phyloP scores from a whole-genome alignment of 495 filamentous ascomycete genomes.

The Lophiostoma macrostomum region DNA sequence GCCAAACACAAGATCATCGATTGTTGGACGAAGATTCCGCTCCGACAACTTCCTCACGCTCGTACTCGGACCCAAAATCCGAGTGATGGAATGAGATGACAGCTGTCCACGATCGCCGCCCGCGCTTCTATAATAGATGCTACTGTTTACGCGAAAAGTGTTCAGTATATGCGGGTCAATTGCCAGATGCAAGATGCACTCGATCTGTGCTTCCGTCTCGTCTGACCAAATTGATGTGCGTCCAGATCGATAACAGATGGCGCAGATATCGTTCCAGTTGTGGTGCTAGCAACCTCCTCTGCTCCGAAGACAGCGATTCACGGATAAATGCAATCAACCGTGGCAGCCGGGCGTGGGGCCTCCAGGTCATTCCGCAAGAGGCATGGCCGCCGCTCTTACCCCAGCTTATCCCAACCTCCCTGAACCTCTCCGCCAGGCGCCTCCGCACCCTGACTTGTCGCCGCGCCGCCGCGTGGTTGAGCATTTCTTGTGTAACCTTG shows the following conservation, averaged over 20 bases:
- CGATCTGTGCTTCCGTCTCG: not conserved
- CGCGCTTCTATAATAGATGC: not conserved
- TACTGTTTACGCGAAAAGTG: too few species aligned
- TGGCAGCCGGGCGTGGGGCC: not conserved
- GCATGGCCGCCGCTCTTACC: not conserved
- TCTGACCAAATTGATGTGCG: not conserved
- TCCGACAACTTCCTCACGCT: too few species aligned
- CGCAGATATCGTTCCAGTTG: not conserved
- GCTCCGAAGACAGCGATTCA: slow-evolving; percentile 1
- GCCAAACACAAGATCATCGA: too few species aligned
- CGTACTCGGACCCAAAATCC: not conserved
- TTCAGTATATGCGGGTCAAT: not conserved
- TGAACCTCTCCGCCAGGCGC: not conserved
- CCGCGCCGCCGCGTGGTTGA: not conserved
- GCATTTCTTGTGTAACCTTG: not conserved
- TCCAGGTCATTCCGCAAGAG: not conserved
- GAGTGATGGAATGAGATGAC: not conserved
- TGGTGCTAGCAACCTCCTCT: not conserved
- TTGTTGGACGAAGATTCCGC: too few species aligned
- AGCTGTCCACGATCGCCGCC: not conserved
- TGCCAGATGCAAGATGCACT: not conserved
- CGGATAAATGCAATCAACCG: slow-evolving; percentile 17
- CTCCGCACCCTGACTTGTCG: not conserved
- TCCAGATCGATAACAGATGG: too few species aligned
- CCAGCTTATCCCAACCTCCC: not conserved